Conservation (phyloP, 208 protist species). For the Acanthamoeba triangularis region DNA sequence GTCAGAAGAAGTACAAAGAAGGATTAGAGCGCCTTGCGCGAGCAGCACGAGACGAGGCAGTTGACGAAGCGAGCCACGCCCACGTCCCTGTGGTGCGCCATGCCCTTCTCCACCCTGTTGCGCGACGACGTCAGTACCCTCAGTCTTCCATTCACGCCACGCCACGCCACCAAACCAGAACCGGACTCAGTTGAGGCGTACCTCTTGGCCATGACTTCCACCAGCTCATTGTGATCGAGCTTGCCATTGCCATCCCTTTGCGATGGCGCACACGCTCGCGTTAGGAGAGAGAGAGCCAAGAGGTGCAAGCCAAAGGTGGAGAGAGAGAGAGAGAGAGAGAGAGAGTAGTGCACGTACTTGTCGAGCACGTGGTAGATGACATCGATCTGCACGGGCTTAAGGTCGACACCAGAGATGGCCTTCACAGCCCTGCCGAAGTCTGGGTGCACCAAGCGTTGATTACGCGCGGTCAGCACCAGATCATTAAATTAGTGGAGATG, state of each 20-base stretch:
- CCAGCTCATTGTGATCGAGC: conserved; percentile 7
- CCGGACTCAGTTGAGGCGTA: too few relatives aligned
- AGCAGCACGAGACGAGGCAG: conserved; percentile 29
- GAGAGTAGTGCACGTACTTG: background rate
- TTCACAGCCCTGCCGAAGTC: conserved; percentile 17
- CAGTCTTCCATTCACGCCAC: too few relatives aligned
- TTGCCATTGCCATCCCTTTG: conserved; percentile 39
- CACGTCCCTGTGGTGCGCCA: conserved; percentile 37
- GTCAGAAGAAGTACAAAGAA: too few relatives aligned
- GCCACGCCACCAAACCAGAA: too few relatives aligned
- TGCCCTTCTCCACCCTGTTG: background rate
- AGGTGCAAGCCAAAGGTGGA: too few relatives aligned
- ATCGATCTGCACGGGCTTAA: background rate
- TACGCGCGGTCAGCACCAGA: too few relatives aligned
- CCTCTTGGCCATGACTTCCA: conserved; percentile 25
- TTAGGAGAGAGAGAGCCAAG: too few relatives aligned
- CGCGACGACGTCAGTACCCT: too few relatives aligned
- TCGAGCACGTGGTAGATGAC: conserved; percentile 58
- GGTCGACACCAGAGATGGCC: background rate
- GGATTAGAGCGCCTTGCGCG: background rate
- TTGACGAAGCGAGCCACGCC: conserved; percentile 39
- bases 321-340: background rate
- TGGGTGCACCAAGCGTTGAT: too few relatives aligned
- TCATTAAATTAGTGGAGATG: too few relatives aligned
- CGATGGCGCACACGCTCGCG: too few relatives aligned